Percentiles rank a stretch among this genome's conserved stretches.
phyloP scores from a whole-genome alignment of 768 basidiomycete species.

The Serendipita sp. region DNA sequence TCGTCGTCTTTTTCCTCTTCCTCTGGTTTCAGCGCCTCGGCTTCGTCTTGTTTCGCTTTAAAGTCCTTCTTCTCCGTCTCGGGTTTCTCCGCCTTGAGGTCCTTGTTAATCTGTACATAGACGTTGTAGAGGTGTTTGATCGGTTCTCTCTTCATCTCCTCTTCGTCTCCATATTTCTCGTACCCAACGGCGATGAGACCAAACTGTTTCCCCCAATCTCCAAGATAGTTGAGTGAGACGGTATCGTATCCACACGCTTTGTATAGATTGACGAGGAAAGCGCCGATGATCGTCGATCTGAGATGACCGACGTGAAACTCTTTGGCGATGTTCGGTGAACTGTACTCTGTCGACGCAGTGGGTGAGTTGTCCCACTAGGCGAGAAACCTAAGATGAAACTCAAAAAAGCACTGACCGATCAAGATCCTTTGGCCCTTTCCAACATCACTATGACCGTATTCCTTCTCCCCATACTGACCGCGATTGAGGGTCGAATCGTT shows the following conservation, averaged over 20 bases:
- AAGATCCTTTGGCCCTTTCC: slow-evolving; percentile 73
- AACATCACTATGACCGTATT: slow-evolving; percentile 67
- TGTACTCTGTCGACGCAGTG: slow-evolving; percentile 47
- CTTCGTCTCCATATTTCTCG: slow-evolving; percentile 78
- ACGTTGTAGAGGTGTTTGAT: slow-evolving; percentile 92
- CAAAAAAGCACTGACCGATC: too few relatives aligned
- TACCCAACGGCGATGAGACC: slow-evolving; percentile 84
- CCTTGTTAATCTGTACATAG: slow-evolving; percentile 87
- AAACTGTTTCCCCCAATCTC: slow-evolving; percentile 98
- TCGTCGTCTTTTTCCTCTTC: neutral
- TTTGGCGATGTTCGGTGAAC: slow-evolving; percentile 95
- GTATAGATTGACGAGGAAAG: slow-evolving; percentile 82
- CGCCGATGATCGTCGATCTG: slow-evolving; percentile 97
- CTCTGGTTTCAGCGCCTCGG: slow-evolving; percentile 51
- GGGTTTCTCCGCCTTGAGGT: slow-evolving; percentile 52
- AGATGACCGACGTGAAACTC: slow-evolving; percentile 96
- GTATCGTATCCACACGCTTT: slow-evolving; percentile 88
- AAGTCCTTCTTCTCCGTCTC: neutral
- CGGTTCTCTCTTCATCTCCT: slow-evolving; percentile 68
- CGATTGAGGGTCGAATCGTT: slow-evolving; percentile 47
- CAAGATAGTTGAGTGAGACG: slow-evolving; percentile 82
- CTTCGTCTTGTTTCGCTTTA: slow-evolving; percentile 27
- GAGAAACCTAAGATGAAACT: slow-evolving; percentile 5
- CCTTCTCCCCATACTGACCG: slow-evolving; percentile 39
- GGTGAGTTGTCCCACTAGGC: neutral